Conservation (phyloP, 805 yeast genomes). For the Sugiyamaella boreocaroliniensis region DNA sequence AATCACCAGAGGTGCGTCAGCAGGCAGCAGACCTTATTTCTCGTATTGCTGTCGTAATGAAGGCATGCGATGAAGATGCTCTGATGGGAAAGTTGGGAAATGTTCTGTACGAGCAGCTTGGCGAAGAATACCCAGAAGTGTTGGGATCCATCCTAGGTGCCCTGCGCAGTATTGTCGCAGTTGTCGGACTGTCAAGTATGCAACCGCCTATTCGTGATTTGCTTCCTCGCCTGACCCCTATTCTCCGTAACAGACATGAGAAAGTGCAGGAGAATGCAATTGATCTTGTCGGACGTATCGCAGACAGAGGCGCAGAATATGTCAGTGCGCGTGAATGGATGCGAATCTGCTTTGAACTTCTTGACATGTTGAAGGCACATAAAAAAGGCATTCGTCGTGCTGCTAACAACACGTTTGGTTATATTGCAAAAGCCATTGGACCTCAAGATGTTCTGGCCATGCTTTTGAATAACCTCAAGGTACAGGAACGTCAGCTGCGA, state of each 20-base stretch:
- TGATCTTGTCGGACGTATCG: constrained; percentile 72
- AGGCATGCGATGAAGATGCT: constrained; percentile 55
- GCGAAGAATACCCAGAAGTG: constrained; percentile 92
- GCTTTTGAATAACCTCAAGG: constrained; percentile 72
- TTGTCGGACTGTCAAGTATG: constrained; percentile 51
- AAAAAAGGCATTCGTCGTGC: constrained; percentile 70
- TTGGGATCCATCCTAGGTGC: constrained; percentile 79
- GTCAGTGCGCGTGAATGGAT: constrained; percentile 95
- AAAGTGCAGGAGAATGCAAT: constrained; percentile 84
- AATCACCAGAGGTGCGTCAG: constrained; percentile 64
- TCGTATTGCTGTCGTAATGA: constrained; percentile 58
- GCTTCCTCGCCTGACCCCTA: constrained; percentile 84
- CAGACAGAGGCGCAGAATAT: constrained; percentile 69
- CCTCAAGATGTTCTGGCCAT: constrained; percentile 91
- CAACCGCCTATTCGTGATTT: constrained; percentile 80
- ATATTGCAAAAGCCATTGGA: constrained; percentile 85
- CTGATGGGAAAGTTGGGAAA: constrained; percentile 62
- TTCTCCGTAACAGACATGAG: constrained; percentile 80
- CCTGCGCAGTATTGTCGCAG: constrained; percentile 52
- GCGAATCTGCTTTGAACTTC: constrained; percentile 84
- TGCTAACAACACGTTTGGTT: constrained; percentile 87
- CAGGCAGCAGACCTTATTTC: constrained; percentile 77
- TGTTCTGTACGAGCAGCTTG: constrained; percentile 80
- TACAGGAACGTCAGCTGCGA: constrained; percentile 92
- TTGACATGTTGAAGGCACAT: constrained; percentile 81